Conservation (phyloP, 768 basidiomycete species). For the Royoungia palumana region DNA sequence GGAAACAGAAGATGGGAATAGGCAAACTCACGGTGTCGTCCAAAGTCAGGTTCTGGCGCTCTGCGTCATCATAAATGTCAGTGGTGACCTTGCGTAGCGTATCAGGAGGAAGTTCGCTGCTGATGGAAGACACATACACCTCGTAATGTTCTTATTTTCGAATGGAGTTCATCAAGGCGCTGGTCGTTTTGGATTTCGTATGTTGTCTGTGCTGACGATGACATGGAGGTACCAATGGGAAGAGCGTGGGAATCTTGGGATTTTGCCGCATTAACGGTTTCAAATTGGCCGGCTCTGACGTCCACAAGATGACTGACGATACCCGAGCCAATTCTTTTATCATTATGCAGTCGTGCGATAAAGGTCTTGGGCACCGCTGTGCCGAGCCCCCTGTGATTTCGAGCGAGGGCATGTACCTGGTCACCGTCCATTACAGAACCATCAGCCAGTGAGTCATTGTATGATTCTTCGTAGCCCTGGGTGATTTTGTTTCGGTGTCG, state of each 20-base stretch:
- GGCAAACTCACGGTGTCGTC: conserved; percentile 65
- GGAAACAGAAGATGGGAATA: not conserved
- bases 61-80: conserved; percentile 82
- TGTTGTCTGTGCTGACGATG: conserved; percentile 57
- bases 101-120: not conserved
- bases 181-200: conserved; percentile 88
- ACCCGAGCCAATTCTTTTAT: too few relatives aligned
- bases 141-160: conserved; percentile 77
- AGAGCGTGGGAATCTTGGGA: conserved; percentile 20
- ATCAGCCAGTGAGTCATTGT: too few relatives aligned
- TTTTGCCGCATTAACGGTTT: too few relatives aligned
- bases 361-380: too few relatives aligned
- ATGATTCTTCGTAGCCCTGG: too few relatives aligned
- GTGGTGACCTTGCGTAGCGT: conserved; percentile 61
- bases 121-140: conserved; percentile 47
- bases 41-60: conserved; percentile 74
- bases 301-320: too few relatives aligned
- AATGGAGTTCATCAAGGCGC: conserved; percentile 76
- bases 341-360: too few relatives aligned
- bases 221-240: conserved; percentile 24
- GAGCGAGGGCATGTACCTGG: too few relatives aligned
- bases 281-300: too few relatives aligned
- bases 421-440: too few relatives aligned
- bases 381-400: too few relatives aligned
- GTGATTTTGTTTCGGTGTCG: too few relatives aligned